Base-by-base conservation (phyloP, 129 eudicot genomes). In the Escallonia rubra region DNA sequence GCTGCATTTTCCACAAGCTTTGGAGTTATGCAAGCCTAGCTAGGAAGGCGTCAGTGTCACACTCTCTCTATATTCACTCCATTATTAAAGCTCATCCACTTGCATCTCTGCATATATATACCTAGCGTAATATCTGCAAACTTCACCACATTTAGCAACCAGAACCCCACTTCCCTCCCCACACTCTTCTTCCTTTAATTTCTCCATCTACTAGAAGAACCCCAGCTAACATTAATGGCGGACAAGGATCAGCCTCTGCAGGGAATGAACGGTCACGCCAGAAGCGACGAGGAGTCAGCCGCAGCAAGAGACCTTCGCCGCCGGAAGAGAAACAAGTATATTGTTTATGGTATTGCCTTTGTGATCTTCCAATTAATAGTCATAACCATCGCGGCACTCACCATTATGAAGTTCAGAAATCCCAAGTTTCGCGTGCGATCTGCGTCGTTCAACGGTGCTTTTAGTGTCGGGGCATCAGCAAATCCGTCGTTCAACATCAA, bases 371-470 rank as follows among this genome's bases (percentile, higher is more conserved):
- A 59, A 52, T 65, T 65, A 6, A 75, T 61, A 8, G 43, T 79
- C 13, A 65, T 79, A 54, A 61, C 64, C 16, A 10, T 79, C 7
- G 66, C 74, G 53, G 66, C 70, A 41, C 62, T 74, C 5, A 46
- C 67, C 38, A 49, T 79, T n/a, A 57, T 74, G 65, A 68, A 69
- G 10, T 43, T 70, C 66, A 62, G 71, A 43, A 69, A 54, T 48
- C 78, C 78, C 10, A 79, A 60, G 69, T 57, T 79, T 46, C 64
- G 61, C 10, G 52, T 79, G 13, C 44, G 63, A 8, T 69, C 80
- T 15, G 66, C 73, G 38, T 4, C 34, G 57, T 47, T 70, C 65
- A 15, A 5, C 38, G 34, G 34, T 23, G 34, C 34, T 23, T 23
- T 23, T 23, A 0, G 34, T 23, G 61, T 59, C 49, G 59, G n/a